phyloP scores from a whole-genome alignment of 2,329 filamentous ascomycete genomes.

The Aureobasidium sp. region DNA sequence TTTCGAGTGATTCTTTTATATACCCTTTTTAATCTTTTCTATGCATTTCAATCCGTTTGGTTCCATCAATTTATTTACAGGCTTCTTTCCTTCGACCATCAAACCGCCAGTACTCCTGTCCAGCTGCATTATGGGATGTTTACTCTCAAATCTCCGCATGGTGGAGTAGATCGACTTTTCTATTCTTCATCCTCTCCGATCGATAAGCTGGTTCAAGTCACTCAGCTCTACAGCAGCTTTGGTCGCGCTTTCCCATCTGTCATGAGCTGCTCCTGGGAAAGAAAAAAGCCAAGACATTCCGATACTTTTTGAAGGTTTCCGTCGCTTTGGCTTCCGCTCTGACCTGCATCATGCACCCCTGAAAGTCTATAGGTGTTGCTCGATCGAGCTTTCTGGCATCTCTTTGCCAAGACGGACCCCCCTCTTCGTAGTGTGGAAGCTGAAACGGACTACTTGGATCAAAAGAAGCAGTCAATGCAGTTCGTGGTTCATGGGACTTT shows the following conservation, averaged over 20 bases:
- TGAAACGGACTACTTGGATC: neutral
- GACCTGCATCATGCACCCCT: neutral
- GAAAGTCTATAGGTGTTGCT: neutral
- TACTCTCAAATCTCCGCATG: neutral
- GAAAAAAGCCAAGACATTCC: neutral
- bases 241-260: neutral
- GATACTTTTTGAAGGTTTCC: neutral
- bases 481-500: too few relatives aligned
- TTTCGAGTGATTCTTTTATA: neutral
- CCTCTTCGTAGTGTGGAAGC: neutral
- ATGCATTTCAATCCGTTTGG: neutral
- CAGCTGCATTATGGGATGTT: too few relatives aligned
- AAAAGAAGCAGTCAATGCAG: too few relatives aligned
- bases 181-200: neutral
- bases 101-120: too few relatives aligned
- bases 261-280: too few relatives aligned
- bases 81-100: too few relatives aligned
- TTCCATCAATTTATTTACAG: too few relatives aligned
- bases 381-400: neutral
- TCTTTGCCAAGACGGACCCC: neutral
- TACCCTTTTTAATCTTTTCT: neutral
- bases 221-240: neutral
- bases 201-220: neutral
- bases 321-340: neutral
- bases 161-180: neutral